These are phyloP conservation scores for Rhizophora apiculata DNA, from an alignment of 345 rosid genomes.

Conservation along the genomic window DNA sequence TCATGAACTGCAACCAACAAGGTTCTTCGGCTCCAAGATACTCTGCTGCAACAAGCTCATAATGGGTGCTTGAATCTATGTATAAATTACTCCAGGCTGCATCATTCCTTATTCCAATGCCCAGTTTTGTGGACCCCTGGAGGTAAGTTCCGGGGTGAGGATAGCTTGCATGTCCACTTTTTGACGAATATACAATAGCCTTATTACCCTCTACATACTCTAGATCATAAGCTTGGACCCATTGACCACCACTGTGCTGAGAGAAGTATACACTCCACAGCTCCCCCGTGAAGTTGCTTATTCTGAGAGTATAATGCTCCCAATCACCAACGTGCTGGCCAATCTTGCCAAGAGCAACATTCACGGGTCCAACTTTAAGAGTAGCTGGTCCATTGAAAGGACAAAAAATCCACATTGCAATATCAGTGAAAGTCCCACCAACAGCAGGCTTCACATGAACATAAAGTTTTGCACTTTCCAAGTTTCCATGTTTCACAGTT, in stretches of 20 bases:
- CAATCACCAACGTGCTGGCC: constrained; percentile 94
- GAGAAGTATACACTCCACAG: constrained; percentile 79
- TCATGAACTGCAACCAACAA: constrained; percentile 76
- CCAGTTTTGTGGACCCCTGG: constrained; percentile 60
- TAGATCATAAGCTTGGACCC: constrained; percentile 67
- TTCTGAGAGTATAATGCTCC: constrained; percentile 90
- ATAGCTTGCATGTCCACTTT: constrained; percentile 75
- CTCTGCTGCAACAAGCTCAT: constrained; percentile 72
- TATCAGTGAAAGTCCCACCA: constrained; percentile 83
- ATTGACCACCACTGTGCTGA: constrained; percentile 85
- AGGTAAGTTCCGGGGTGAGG: constrained; percentile 65
- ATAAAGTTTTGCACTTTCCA: constrained; percentile 70
- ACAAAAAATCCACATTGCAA: constrained; percentile 84
- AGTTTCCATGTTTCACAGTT: constrained; percentile 50
- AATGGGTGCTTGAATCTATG: constrained; percentile 56
- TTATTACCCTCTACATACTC: constrained; percentile 61
- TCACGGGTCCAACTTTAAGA: constrained; percentile 53
- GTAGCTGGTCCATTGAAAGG: constrained; percentile 92
- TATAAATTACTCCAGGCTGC: constrained; percentile 42
- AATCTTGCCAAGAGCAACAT: constrained; percentile 43
- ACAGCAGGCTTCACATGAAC: constrained; percentile 73
- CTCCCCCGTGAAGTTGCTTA: constrained; percentile 76
- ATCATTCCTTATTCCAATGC: constrained; percentile 76
- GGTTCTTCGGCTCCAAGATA: constrained; percentile 72
- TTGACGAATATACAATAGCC: constrained; percentile 64